Evolutionary conservation across 1,284 basidiomycete species (phyloP), one percentile per base, ranked within the genome.

Genomic region (Ceratobasidium sp.): DNA sequence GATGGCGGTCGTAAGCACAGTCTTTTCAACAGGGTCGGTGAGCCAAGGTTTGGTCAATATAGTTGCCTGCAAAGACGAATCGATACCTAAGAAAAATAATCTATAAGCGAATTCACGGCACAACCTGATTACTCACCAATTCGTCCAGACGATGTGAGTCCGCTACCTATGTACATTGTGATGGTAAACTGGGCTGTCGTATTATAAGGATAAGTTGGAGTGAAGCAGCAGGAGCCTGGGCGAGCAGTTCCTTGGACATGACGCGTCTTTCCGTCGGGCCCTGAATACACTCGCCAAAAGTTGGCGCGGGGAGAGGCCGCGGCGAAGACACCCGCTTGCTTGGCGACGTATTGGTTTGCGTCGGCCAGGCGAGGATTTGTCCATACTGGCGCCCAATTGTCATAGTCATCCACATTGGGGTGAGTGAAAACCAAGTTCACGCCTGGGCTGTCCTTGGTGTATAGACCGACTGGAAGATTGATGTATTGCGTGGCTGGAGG

Each of bases 381-480:
- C 88, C 88, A 91, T 5, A 92, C 89, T 64, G 78, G 69, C 15
- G 87, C 89, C 91, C 91, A 92, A 83, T 92, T 92, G 26, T 91
- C 89, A 80, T 91, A 91, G 1, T 89, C 69, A 33, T 92, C 89
- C 76, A 91, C 87, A 55, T 84, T 86, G 4, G 91, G 91, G 81
- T 92, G 91, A 1, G 90, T 91, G 85, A 92, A 91, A 42, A 92
- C 90, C 82, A 92, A 82, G 81, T 91, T 91, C 82, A 92, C 90
- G 10, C 90, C 91, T 40, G 91, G 91, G 83, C 91, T 91, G 83
- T 92, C 91, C 53, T 86, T 88, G 15, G 90, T 89, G 79, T 84
- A 82, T 78, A 83, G 85, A 4, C 91, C 90, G 40, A 91, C 90
- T 5, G 91, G 91, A 26, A 92, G 85, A 83, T 91, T 86, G 83